Evolutionary conservation across 176 grass and related monocot genomes (phyloP).

Genomic region (Oryza brachyantha): DNA sequence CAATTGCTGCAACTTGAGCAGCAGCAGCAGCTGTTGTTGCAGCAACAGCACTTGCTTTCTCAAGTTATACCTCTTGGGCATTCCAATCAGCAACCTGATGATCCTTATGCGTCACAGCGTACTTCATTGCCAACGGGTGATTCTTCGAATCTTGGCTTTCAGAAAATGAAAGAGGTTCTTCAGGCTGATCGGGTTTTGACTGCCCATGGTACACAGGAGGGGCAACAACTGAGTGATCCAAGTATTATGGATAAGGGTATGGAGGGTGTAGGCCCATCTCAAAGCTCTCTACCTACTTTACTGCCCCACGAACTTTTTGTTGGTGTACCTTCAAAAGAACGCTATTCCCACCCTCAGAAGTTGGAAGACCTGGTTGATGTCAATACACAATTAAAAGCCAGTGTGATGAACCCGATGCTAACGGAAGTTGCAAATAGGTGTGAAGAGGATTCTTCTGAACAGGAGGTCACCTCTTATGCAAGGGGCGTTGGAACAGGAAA

Average conservation of each 20-base stretch:
- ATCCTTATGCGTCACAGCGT: constrained; percentile 44
- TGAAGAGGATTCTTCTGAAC: background rate
- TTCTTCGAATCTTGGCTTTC: constrained; percentile 47
- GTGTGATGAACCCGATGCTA: constrained; percentile 12
- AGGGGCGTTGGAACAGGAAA: constrained; percentile 14
- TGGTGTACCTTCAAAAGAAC: constrained; percentile 43
- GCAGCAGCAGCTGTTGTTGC: constrained; percentile 63
- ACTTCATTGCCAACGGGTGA: constrained; percentile 37
- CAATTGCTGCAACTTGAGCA: constrained; percentile 51
- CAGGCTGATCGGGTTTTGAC: constrained; percentile 48
- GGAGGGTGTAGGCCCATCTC: constrained; percentile 30
- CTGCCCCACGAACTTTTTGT: constrained; percentile 47
- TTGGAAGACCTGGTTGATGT: constrained; percentile 27
- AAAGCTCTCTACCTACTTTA: constrained; percentile 39
- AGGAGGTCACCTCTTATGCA: constrained; percentile 12
- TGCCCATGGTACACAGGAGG: constrained; percentile 26
- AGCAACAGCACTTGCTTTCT: constrained; percentile 72
- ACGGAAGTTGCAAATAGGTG: constrained; percentile 19
- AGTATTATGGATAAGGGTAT: constrained; percentile 35
- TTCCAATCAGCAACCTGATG: constrained; percentile 50
- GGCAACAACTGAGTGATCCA: constrained; percentile 41
- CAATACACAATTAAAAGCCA: constrained; percentile 19
- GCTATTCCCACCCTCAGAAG: constrained; percentile 25
- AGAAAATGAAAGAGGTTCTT: constrained; percentile 52
- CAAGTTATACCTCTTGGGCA: constrained; percentile 46